These are phyloP conservation scores for Globisporangium splendens DNA, from an alignment of 352 stramenopile genomes.

Conservation along the genomic window DNA sequence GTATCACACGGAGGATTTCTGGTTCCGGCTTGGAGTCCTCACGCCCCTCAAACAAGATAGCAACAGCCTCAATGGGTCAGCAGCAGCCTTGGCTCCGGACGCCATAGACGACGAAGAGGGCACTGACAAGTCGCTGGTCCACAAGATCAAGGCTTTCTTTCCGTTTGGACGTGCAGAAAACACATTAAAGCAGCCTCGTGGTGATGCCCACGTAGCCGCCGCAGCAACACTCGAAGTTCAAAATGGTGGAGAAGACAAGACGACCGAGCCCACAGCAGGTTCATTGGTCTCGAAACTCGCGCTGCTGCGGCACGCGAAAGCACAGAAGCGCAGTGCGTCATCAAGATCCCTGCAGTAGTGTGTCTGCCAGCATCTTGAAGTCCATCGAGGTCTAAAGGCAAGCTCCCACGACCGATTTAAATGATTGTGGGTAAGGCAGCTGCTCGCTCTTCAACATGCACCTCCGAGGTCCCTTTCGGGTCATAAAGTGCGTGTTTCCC, in stretches of 20 bases:
- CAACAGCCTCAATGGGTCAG: background rate
- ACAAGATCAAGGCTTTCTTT: background rate
- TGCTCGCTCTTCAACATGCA: background rate
- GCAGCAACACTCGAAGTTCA: background rate
- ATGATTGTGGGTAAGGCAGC: background rate
- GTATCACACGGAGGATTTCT: conserved; percentile 52
- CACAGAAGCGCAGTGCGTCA: conserved; percentile 1
- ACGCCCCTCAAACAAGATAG: conserved; percentile 1
- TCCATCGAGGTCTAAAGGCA: too few relatives aligned
- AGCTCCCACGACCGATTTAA: too few relatives aligned
- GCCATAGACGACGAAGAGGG: background rate
- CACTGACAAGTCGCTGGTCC: background rate
- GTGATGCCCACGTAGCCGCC: background rate
- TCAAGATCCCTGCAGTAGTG: background rate
- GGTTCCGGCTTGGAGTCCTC: conserved; percentile 27
- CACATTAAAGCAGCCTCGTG: background rate
- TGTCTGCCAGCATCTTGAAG: too few relatives aligned
- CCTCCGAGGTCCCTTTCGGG: too few relatives aligned
- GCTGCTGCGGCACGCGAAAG: background rate
- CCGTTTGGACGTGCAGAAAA: background rate
- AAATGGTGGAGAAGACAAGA: background rate
- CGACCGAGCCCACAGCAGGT: background rate
- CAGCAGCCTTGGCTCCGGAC: background rate
- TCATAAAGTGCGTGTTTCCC: too few relatives aligned
- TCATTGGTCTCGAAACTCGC: conserved; percentile 1